These are phyloP conservation scores for Aspergillus ochraceoroseus DNA, from an alignment of 2,329 filamentous ascomycete species.

Conservation along the genomic window DNA sequence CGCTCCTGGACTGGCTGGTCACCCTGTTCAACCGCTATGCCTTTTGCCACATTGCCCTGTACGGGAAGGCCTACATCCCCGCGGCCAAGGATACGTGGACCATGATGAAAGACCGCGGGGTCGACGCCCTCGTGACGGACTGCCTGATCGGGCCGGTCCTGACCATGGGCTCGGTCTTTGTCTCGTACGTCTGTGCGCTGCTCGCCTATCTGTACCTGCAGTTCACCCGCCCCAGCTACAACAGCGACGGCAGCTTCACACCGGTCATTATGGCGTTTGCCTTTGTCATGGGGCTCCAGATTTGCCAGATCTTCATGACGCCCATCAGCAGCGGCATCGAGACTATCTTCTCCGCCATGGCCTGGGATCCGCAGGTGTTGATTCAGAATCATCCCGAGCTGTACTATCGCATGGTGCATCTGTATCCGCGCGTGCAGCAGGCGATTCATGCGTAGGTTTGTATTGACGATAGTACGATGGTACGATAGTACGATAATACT, in stretches of 20 bases:
- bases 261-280: conserved; percentile 75
- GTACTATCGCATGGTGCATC: conserved; percentile 69
- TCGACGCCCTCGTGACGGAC: conserved; percentile 85
- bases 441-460: conserved; percentile 71
- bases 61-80: conserved; percentile 80
- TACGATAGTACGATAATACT: neutral
- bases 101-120: conserved; percentile 86
- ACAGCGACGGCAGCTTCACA: conserved; percentile 62
- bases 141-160: conserved; percentile 70
- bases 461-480: too few species aligned
- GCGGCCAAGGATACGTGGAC: conserved; percentile 86
- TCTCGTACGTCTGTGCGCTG: conserved; percentile 75
- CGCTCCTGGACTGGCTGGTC: conserved; percentile 76
- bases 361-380: conserved; percentile 63
- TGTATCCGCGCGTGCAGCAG: conserved; percentile 79
- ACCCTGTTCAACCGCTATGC: conserved; percentile 89
- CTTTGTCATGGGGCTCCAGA: conserved; percentile 85
- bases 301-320: conserved; percentile 83
- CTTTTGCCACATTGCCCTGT: conserved; percentile 87
- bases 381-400: conserved; percentile 76
- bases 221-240: conserved; percentile 77
- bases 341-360: conserved; percentile 79
- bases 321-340: conserved; percentile 84
- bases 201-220: conserved; percentile 81
- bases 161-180: conserved; percentile 73